Evolutionary conservation across 257 asterid genomes (phyloP), one percentile per base, ranked within the genome.

Genomic region (Linderniella brevidens): DNA sequence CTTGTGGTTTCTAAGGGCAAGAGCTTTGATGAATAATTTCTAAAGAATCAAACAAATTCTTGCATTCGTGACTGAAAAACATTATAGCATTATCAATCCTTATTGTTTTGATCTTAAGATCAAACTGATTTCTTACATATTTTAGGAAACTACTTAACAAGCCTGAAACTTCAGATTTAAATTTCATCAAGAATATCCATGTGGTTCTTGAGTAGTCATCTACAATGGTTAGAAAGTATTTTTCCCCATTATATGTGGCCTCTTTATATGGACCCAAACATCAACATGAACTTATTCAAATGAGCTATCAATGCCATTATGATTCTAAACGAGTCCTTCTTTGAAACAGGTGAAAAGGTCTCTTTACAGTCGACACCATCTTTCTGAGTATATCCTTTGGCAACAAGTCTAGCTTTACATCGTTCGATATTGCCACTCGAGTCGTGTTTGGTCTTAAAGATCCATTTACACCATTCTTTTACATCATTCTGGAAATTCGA

Each of bases 391-490:
- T 2, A 40, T 11, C 44, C 44, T 8, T 40, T 40, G 3, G 44
- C 44, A 9, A 13, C 15, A 40, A 40, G 44, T 40, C 44, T 38
- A 9, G 44, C 44, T 13, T 40, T 40, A 11, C 9, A 9, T 40
- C 44, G 13, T 40, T 40, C 32, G 3, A 25, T 25, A 25, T 25
- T 25, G 32, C 32, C 32, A 25, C 6, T 25, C 3, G 32, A 25
- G 43, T 11, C 43, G 12, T 1, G 12, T 38, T 43, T 43, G 8
- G 48, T 43, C 48, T 43, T 13, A 15, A 43, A 43, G 18, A 43
- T 9, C 48, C 20, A 43, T 43, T 43, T 14, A 43, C 48, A 43
- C 16, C 48, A 43, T 18, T 43, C 19, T 13, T 43, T 43, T 43
- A 4, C 10, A 43, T 1, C 19, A 2, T 43, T 43, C 20, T 0